Evolutionary conservation across 2,329 filamentous ascomycete species (phyloP).

Genomic region (Lojkania enalia): DNA sequence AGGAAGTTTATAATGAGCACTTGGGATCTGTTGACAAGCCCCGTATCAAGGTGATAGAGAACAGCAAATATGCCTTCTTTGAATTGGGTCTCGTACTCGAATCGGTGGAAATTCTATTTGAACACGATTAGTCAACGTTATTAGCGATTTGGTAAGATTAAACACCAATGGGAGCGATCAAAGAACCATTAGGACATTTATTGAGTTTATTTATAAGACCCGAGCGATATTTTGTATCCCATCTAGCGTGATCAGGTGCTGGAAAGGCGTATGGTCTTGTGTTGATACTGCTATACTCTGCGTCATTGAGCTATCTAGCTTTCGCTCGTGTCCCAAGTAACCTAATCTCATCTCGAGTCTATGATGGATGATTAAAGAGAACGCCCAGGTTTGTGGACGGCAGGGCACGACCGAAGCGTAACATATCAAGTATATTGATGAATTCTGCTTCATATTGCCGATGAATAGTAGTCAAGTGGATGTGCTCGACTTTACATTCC

Average conservation of each 20-base stretch:
- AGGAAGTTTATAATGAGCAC: slow-evolving; percentile 39
- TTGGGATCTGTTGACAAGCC: slow-evolving; percentile 43
- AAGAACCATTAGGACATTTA: background rate
- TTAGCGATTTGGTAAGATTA: background rate
- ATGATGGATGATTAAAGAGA: slow-evolving; percentile 52
- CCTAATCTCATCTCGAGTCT: slow-evolving; percentile 49
- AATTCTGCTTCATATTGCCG: slow-evolving; percentile 60
- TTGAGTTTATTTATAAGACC: background rate
- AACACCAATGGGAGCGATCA: background rate
- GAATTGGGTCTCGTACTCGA: slow-evolving; percentile 49
- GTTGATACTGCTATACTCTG: background rate
- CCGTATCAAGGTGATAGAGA: slow-evolving; percentile 45
- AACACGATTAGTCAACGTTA: background rate
- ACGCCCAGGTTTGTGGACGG: slow-evolving; percentile 43
- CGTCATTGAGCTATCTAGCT: background rate
- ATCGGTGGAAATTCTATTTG: slow-evolving; percentile 49
- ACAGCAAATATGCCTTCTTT: slow-evolving; percentile 59
- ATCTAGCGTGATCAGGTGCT: background rate
- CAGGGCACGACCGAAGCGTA: slow-evolving; percentile 53
- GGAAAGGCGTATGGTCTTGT: background rate
- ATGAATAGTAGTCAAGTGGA: slow-evolving; percentile 60
- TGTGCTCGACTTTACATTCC: slow-evolving; percentile 56
- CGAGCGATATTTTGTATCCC: background rate
- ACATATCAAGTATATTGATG: slow-evolving; percentile 59
- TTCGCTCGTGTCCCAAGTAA: slow-evolving; percentile 25